Base-by-base conservation (phyloP, 2,329 filamentous ascomycete genomes). In the Aspergillus japonicus region DNA sequence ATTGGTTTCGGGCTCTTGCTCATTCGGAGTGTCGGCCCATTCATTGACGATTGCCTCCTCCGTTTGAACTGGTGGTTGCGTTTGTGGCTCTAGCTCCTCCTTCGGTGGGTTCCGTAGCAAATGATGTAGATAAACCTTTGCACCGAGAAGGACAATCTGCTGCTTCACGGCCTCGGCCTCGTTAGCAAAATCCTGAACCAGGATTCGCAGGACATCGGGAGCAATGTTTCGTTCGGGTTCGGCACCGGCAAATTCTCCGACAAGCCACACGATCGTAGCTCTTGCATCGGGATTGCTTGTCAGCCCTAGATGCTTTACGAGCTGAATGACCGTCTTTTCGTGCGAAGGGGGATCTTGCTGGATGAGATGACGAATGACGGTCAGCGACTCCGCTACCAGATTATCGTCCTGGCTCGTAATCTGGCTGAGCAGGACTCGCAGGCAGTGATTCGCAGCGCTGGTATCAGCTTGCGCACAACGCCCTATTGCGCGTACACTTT, bases 261-360 rank as follows among this genome's bases (percentile, higher is more conserved):
- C 93, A 0, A 99, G 85, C 95, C 95, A 99, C 67, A 99, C 90
- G 64, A 99, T 97, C 53, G 91, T 96, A 3, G 95, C 95, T 65
- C 95, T 85, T 3, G 95, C 95, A 62, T 92, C 89, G 1, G 95
- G 88, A 62, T 95, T 93, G 0, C 90, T 91, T 1, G 92, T 91
- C 3, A 89, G 90, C 70, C 97, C 95, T 2, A 99, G 85, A 62
- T 96, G 93, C 76, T 92, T 95, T 5, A 95, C 95, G 52, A 99
- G 79, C 50, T 92, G 86, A 35, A 98, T 86, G 1, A 98, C 92
- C 0, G 95, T 99, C 47, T 88, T 89, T 11, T 87, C 84, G 72
- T 99, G 95, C 3, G 87, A 87, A 29, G 85, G 79, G 0, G 94
- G 92, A 63, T 96, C 88, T 69, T 96, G 91, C 72, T 99, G 95